Conservation (phyloP, 2,329 filamentous ascomycete species). For the Aureobasidium pullulans region DNA sequence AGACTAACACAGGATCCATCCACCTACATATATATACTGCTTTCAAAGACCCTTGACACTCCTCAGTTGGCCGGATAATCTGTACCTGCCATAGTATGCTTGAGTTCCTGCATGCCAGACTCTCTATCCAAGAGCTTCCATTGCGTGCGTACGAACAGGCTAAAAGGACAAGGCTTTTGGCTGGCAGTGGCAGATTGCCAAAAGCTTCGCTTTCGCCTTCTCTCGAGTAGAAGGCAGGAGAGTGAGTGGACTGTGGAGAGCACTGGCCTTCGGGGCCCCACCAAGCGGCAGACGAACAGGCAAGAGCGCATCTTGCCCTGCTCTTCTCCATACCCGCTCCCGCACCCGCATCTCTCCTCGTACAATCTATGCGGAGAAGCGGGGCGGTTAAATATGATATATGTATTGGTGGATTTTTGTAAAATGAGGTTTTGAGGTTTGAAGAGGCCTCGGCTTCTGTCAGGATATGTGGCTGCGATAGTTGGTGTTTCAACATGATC, state of each 20-base stretch:
- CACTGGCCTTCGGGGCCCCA: slow-evolving; percentile 8
- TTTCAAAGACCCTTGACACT: not conserved
- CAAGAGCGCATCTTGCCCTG: not conserved
- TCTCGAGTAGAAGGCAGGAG: not conserved
- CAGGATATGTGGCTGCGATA: not conserved
- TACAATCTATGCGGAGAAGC: not conserved
- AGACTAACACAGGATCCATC: not conserved
- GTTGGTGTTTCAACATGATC: not conserved
- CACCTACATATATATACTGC: slow-evolving; percentile 6
- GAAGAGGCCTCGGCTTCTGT: not conserved
- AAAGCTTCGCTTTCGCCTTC: not conserved
- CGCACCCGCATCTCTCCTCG: not conserved
- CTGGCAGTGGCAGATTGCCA: not conserved
- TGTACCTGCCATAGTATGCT: not conserved
- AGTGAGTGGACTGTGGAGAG: not conserved
- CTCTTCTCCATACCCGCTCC: slow-evolving; percentile 1
- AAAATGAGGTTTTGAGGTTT: not conserved
- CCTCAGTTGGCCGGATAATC: slow-evolving; percentile 6
- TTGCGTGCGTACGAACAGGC: slow-evolving; percentile 1
- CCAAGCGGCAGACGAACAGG: not conserved
- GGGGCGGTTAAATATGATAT: slow-evolving; percentile 4
- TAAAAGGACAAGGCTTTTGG: not conserved
- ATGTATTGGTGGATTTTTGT: not conserved
- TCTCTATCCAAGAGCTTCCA: not conserved
- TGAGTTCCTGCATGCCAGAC: not conserved